phyloP scores from a whole-genome alignment of 2,329 filamentous ascomycete genomes.

The Aureobasidium subglaciale region DNA sequence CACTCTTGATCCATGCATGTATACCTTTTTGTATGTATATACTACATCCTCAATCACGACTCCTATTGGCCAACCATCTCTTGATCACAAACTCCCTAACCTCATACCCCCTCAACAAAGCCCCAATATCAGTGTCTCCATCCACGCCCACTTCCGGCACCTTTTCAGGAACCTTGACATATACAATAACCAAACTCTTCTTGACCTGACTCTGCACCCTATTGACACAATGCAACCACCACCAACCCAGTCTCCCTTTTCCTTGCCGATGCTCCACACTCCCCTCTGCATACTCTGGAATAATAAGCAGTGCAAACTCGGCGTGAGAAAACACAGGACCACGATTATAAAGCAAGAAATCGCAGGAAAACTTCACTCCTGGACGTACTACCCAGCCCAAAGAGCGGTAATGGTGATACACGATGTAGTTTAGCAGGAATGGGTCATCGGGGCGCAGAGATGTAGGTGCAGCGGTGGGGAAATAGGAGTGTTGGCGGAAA shows the following conservation, averaged over 20 bases:
- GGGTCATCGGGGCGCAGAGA: conserved; percentile 65
- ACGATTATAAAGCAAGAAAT: conserved; percentile 89
- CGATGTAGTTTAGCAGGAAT: conserved; percentile 79
- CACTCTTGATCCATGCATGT: too few species aligned
- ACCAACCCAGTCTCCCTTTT: conserved; percentile 56
- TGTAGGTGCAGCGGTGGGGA: conserved; percentile 23
- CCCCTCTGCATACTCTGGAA: conserved; percentile 64
- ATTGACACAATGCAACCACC: conserved; percentile 83
- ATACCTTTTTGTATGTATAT: background rate
- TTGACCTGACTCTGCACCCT: conserved; percentile 82
- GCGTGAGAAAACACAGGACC: conserved; percentile 93
- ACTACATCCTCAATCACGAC: conserved; percentile 44
- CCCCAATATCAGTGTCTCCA: conserved; percentile 49
- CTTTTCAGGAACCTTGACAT: conserved; percentile 75
- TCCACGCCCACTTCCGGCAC: conserved; percentile 37
- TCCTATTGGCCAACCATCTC: conserved; percentile 80
- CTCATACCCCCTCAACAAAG: conserved; percentile 60
- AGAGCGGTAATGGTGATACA: conserved; percentile 93
- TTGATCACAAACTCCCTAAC: conserved; percentile 74
- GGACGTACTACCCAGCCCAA: conserved; percentile 90
- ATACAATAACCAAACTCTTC: conserved; percentile 83
- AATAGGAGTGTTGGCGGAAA: conserved; percentile 36
- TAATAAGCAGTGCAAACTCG: conserved; percentile 78
- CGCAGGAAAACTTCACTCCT: conserved; percentile 89
- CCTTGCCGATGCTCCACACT: conserved; percentile 40